Base-by-base conservation (phyloP, 352 stramenopile genomes). In the Plasmopara viticola region DNA sequence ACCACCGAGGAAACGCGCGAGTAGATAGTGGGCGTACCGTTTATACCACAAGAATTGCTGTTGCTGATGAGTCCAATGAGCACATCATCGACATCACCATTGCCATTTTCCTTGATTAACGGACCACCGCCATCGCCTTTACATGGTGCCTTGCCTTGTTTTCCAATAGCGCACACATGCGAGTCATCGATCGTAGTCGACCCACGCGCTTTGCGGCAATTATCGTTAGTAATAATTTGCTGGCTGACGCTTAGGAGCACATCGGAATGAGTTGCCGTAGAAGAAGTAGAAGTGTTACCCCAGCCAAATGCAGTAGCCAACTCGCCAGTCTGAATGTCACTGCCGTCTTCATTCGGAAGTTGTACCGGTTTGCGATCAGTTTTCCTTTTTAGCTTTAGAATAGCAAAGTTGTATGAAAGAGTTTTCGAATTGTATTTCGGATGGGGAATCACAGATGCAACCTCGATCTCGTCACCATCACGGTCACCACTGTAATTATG, bases 41-140 rank as follows among this genome's bases (percentile, higher is more conserved):
- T 56, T 14, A 53, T 33, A 10, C 49, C 69, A 38, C 64, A 85
- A 33, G 57, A 67, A 15, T 58, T 52, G 12, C 67, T 68, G 47
- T 70, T 84, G 42, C 50, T 69, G 6, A 77, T 57, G 14, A 84
- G 17, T 14, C 78, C 78, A 5, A 85, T 67, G 6, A 84, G 34
- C 7, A 67, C 52, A 70, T 81, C 53, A 58, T 66, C 47, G 39
- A 44, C 37, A 47, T 64, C 44, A 30, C 48, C 51, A 37, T 43
- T 46, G 25, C 12, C 44, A 28, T 64, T 54, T 42, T 68, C 50
- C 25, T 57, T 53, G 28, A 70, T 50, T 10, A 74, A 43, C 0
- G 64, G 68, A 28, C 68, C 62, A 20, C 68, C 68, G 2, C 37
- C 64, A 47, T 77, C 65, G 13, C 62, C 60, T 40, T 65, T 29